phyloP scores from a whole-genome alignment of 495 filamentous ascomycete species.

The Pseudoneurospora amorphoporcata region DNA sequence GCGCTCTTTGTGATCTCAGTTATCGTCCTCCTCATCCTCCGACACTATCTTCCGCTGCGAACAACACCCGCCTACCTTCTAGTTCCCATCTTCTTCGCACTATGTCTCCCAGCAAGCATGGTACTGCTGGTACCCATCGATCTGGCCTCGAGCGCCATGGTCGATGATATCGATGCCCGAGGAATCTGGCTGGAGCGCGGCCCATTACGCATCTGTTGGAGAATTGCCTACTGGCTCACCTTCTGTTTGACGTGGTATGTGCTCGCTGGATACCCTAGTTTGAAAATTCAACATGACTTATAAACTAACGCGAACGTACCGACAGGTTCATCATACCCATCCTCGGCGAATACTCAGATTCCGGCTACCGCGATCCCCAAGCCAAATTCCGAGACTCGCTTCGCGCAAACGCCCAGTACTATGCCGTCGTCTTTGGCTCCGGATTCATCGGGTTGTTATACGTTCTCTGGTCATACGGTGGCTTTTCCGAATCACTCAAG shows the following conservation, averaged over 20 bases:
- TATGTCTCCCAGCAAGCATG: constrained; percentile 86
- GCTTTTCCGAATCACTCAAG: constrained; percentile 51
- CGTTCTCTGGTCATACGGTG: constrained; percentile 65
- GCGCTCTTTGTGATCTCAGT: constrained; percentile 62
- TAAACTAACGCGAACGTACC: background rate
- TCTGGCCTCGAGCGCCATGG: constrained; percentile 71
- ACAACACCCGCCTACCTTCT: constrained; percentile 85
- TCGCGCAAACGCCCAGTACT: constrained; percentile 76
- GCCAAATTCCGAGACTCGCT: constrained; percentile 73
- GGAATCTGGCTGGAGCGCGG: constrained; percentile 55
- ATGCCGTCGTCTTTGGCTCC: constrained; percentile 64
- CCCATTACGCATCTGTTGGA: constrained; percentile 73
- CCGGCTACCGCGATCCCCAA: constrained; percentile 79
- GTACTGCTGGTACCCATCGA: constrained; percentile 95
- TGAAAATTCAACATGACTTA: background rate
- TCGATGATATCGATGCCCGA: constrained; percentile 53
- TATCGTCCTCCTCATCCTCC: constrained; percentile 70
- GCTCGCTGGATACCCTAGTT: background rate
- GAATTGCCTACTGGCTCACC: constrained; percentile 92
- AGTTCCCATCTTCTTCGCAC: constrained; percentile 83
- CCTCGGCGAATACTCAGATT: constrained; percentile 85
- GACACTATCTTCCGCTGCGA: constrained; percentile 81
- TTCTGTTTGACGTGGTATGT: constrained; percentile 84
- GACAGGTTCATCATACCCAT: constrained; percentile 81
- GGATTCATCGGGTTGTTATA: constrained; percentile 69